Base-by-base conservation (phyloP, 768 basidiomycete genomes). In the Chalciporus sphaerocephalus region DNA sequence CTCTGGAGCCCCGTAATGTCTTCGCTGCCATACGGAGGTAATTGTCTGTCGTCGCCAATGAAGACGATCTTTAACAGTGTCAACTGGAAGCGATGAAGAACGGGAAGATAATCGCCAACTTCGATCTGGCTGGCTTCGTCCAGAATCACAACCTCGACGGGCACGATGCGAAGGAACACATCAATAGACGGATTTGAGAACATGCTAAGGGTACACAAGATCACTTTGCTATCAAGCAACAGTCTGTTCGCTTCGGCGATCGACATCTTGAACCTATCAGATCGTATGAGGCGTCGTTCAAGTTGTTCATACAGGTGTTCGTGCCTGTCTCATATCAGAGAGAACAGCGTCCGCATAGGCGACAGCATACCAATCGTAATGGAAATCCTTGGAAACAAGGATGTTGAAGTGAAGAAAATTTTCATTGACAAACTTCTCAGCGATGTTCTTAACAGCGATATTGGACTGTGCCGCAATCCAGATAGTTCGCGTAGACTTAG, bases 21-120 rank as follows among this genome's bases (percentile, higher is more conserved):
- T 47, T 89, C 88, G 52, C 85, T 78, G 8, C 87, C 88, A 76
- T 73, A 79, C 3, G 89, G 89, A 41, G 88, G 83, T 52, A 92
- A 32, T 55, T 72, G 71, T 50, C 60, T 68, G 36, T 67, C 53
- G 34, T 72, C 73, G 8, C 71, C 71, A 16, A 72, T 59, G 24
- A 73, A 68, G 35, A 73, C 67, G 6, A 71, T 40, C 42, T 67
- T 72, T 22, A 48, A 51, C 9, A 73, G 47, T 0, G 59, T 61
- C 2, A 23, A 25, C 2, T 25, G 41, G 38, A 64, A 69, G 18
- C 32, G 55, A 21, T 61, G 37, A 21, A 72, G 46, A 2, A 73
- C 27, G 1, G 69, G 66, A 9, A 76, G 24, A 44, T 72, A 76
- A 35, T 66, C 55, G n/a, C 65, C 68, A 1, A 67, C 52, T 36